Percentiles rank a stretch among this genome's conserved stretches.
These are phyloP conservation scores for Closterium sp. DNA, from an alignment of 139 green algal species.

Conservation along the genomic window DNA sequence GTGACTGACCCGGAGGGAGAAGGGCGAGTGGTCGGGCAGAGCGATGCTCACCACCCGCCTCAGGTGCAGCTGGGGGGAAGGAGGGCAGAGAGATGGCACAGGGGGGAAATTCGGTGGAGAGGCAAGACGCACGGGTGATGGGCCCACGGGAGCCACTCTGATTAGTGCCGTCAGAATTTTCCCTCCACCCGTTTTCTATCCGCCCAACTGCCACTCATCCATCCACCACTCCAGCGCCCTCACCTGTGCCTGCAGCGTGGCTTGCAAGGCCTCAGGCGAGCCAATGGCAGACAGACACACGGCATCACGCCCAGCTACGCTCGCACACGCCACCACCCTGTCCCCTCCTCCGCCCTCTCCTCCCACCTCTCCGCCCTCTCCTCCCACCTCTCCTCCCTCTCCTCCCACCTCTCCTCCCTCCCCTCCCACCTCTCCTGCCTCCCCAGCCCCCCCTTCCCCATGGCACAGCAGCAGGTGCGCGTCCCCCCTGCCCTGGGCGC, in stretches of 20 bases:
- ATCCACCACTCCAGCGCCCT: not conserved
- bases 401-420: not conserved
- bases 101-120: not conserved
- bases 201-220: not conserved
- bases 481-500: not conserved
- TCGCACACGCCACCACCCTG: not conserved
- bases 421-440: not conserved
- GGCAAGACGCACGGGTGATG: not conserved
- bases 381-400: not conserved
- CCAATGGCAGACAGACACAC: not conserved
- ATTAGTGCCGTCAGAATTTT: not conserved
- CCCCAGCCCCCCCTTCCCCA: not conserved
- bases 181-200: not conserved
- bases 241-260: not conserved
- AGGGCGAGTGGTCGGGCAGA: not conserved
- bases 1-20: not conserved
- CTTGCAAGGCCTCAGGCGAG: not conserved
- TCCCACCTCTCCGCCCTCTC: not conserved
- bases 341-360: not conserved
- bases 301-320: not conserved
- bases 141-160: not conserved
- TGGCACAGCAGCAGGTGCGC: not conserved
- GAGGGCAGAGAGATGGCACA: not conserved
- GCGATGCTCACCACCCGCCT: not conserved
- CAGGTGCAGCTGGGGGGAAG: not conserved